A percentile compares a stretch with the other conserved stretches of the same genome.
phyloP scores from a whole-genome alignment of 768 basidiomycete species.

The Agaricus blazei region DNA sequence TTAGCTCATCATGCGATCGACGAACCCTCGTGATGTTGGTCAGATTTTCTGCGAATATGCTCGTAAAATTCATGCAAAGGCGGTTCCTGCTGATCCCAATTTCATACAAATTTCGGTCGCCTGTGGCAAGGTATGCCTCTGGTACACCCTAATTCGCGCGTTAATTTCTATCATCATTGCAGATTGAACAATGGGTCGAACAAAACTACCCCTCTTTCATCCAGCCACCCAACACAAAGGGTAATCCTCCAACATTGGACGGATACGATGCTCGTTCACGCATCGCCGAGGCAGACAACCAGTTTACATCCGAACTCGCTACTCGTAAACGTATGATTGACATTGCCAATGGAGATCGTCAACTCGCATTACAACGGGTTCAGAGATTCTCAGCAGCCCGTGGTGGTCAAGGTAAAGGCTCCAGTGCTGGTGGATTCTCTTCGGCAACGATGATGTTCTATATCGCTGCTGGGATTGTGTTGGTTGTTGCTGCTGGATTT shows the following conservation, averaged over 20 bases:
- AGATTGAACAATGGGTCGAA: constrained; percentile 95
- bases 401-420: constrained; percentile 3
- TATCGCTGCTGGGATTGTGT: constrained; percentile 20
- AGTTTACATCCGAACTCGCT: constrained; percentile 31
- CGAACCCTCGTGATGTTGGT: constrained; percentile 88
- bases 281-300: constrained; percentile 41
- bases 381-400: constrained; percentile 6
- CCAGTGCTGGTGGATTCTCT: constrained; percentile 7
- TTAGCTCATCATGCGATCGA: constrained; percentile 88
- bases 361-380: not conserved
- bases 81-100: constrained; percentile 77
- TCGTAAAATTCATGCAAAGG: constrained; percentile 78
- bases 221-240: constrained; percentile 17
- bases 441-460: constrained; percentile 24
- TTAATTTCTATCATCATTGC: not conserved
- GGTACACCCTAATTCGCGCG: not conserved
- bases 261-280: constrained; percentile 51
- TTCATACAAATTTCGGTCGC: constrained; percentile 79
- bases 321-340: constrained; percentile 25
- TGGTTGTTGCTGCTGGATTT: constrained; percentile 18
- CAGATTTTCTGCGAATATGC: constrained; percentile 82
- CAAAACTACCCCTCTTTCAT: constrained; percentile 93
- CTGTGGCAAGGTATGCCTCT: constrained; percentile 57
- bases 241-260: constrained; percentile 30
- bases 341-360: constrained; percentile 10